Percentiles rank a stretch among this genome's conserved stretches.
Evolutionary conservation across 108 stramenopile species (phyloP).

Genomic region (Phaeodactylum tricornutum): DNA sequence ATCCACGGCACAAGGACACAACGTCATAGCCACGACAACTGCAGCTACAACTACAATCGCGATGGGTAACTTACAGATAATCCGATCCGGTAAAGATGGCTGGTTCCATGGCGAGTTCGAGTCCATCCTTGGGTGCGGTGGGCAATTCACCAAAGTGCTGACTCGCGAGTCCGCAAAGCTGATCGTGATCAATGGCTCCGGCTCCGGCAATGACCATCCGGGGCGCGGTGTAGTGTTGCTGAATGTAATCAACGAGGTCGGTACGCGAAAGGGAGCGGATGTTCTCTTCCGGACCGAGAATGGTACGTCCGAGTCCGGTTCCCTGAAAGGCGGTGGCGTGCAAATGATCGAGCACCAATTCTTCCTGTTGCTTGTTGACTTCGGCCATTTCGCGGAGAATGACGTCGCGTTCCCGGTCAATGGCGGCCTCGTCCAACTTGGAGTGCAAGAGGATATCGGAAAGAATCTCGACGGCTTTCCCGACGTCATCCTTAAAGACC

Average conservation of each 20-base stretch:
- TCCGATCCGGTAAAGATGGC: constrained; percentile 94
- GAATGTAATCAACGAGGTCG: constrained; percentile 85
- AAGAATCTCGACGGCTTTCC: constrained; percentile 91
- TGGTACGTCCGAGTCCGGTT: constrained; percentile 92
- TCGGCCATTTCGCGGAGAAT: constrained; percentile 99
- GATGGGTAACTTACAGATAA: constrained; percentile 47
- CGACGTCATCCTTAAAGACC: constrained; percentile 94
- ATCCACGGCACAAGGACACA: constrained; percentile 1
- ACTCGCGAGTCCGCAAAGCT: constrained; percentile 82
- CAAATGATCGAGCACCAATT: constrained; percentile 95
- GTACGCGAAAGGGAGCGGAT: constrained; percentile 72
- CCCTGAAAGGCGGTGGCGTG: constrained; percentile 96
- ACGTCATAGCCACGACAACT: too few relatives aligned
- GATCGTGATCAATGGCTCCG: constrained; percentile 88
- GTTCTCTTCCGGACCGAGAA: constrained; percentile 93
- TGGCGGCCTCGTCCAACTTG: constrained; percentile 76
- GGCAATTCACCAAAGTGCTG: constrained; percentile 87
- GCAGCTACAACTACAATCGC: too few relatives aligned
- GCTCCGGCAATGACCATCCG: constrained; percentile 98
- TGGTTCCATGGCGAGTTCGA: constrained; percentile 82
- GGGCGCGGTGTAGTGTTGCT: constrained; percentile 98
- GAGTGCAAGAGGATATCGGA: constrained; percentile 91
- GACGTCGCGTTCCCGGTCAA: constrained; percentile 94
- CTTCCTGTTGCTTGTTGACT: constrained; percentile 98
- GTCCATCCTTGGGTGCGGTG: constrained; percentile 33